Conservation (phyloP, 116 monocot species). For the Phalaenopsis hybrid region DNA sequence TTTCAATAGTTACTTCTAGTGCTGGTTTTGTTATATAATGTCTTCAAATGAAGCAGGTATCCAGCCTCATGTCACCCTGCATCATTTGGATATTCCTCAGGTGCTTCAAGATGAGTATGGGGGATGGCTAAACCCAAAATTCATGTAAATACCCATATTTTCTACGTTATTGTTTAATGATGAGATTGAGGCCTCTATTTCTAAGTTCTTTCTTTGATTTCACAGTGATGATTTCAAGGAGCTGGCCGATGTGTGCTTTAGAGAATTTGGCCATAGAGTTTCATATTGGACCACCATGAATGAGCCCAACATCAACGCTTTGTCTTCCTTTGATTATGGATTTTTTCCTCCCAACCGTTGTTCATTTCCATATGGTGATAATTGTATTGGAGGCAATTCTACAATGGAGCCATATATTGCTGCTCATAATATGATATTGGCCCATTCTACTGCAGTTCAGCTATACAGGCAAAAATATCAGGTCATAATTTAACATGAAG, state of each 20-base stretch:
- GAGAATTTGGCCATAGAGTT: constrained; percentile 71
- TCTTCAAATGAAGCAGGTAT: constrained; percentile 7
- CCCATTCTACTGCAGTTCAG: constrained; percentile 42
- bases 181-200: not conserved
- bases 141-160: constrained; percentile 9
- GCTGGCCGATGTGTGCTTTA: constrained; percentile 67
- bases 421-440: constrained; percentile 44
- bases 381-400: constrained; percentile 56
- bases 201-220: not conserved
- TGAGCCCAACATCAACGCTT: constrained; percentile 36
- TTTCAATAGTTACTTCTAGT: not conserved
- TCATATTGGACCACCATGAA: constrained; percentile 42
- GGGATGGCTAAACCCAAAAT: constrained; percentile 17
- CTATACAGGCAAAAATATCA: constrained; percentile 60
- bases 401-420: constrained; percentile 62
- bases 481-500: constrained; percentile 13
- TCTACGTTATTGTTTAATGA: not conserved
- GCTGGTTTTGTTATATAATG: not conserved
- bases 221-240: constrained; percentile 68
- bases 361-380: constrained; percentile 50
- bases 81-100: constrained; percentile 16
- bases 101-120: constrained; percentile 18
- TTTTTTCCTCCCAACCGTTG: constrained; percentile 38
- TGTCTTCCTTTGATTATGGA: constrained; percentile 40
- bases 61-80: constrained; percentile 21